A percentile compares a stretch with the other conserved stretches of the same genome.
Conservation (phyloP, 2,329 filamentous ascomycete species). For the Scedosporium boydii region DNA sequence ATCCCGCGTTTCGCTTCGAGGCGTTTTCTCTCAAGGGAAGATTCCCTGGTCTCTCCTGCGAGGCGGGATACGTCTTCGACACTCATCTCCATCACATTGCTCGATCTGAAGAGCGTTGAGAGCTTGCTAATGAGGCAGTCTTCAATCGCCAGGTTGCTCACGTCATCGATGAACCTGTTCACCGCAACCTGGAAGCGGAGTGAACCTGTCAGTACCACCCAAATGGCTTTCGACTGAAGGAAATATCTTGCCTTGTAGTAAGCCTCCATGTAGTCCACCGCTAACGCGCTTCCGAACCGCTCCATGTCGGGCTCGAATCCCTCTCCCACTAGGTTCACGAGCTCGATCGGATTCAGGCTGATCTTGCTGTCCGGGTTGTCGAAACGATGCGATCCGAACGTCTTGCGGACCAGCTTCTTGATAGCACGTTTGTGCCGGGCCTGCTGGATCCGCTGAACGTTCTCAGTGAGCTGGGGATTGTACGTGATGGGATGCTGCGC, state of each 20-base stretch:
- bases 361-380: conserved; percentile 12
- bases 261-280: conserved; percentile 25
- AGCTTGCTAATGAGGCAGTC: conserved; percentile 19
- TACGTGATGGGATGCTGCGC: too few species aligned
- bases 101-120: conserved; percentile 13
- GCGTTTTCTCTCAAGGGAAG: conserved; percentile 8
- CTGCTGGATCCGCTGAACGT: conserved; percentile 16
- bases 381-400: conserved; percentile 12
- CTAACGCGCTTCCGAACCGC: conserved; percentile 18
- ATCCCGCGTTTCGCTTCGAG: conserved; percentile 11
- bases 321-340: conserved; percentile 13
- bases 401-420: conserved; percentile 10
- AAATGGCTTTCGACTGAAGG: conserved; percentile 6
- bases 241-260: conserved; percentile 24
- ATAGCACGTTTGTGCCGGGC: conserved; percentile 12
- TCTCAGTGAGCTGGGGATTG: conserved; percentile 12
- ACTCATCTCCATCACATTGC: conserved; percentile 10
- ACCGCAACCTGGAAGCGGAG: conserved; percentile 18
- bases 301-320: conserved; percentile 21
- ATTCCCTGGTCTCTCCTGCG: conserved; percentile 11
- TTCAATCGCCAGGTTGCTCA: conserved; percentile 22
- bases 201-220: conserved; percentile 7
- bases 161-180: conserved; percentile 21
- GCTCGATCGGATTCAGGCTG: conserved; percentile 11
- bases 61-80: conserved; percentile 10